phyloP scores from a whole-genome alignment of 441 rosid species.

The Isatis lusitanica region DNA sequence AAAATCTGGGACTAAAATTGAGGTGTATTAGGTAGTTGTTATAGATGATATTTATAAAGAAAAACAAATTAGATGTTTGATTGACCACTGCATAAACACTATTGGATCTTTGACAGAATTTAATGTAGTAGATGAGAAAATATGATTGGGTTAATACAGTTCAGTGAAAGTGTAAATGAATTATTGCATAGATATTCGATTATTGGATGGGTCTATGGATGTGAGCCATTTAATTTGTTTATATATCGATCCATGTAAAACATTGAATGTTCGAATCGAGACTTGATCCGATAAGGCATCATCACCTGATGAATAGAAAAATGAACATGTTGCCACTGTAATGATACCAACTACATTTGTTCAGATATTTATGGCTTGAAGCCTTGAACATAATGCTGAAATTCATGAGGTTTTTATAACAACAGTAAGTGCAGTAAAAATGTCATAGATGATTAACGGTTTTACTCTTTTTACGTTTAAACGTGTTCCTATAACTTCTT shows the following conservation, averaged over 20 bases:
- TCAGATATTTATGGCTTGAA: conserved; percentile 21
- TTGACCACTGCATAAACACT: not conserved
- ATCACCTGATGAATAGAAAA: conserved; percentile 22
- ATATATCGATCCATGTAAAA: conserved; percentile 29
- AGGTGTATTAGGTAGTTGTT: too few relatives aligned
- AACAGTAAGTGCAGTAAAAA: conserved; percentile 1
- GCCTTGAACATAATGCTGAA: conserved; percentile 25
- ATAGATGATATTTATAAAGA: too few relatives aligned
- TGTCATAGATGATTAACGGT: not conserved
- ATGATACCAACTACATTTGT: conserved; percentile 25
- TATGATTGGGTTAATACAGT: conserved; percentile 28
- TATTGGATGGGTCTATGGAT: conserved; percentile 5
- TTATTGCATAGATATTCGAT: conserved; percentile 21
- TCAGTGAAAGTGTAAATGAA: conserved; percentile 4
- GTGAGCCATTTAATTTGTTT: conserved; percentile 22
- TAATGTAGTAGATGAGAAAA: conserved; percentile 15
- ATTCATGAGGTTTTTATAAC: conserved; percentile 5
- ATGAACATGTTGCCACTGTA: conserved; percentile 20
- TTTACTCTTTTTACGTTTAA: not conserved
- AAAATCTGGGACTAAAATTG: too few relatives aligned
- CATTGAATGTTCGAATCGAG: conserved; percentile 35
- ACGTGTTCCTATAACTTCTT: too few relatives aligned
- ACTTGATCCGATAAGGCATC: conserved; percentile 34
- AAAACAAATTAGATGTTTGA: too few relatives aligned
- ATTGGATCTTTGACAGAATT: conserved; percentile 17